Base-by-base conservation (phyloP, 306 rosid species). In the Acacia crassicarpa region DNA sequence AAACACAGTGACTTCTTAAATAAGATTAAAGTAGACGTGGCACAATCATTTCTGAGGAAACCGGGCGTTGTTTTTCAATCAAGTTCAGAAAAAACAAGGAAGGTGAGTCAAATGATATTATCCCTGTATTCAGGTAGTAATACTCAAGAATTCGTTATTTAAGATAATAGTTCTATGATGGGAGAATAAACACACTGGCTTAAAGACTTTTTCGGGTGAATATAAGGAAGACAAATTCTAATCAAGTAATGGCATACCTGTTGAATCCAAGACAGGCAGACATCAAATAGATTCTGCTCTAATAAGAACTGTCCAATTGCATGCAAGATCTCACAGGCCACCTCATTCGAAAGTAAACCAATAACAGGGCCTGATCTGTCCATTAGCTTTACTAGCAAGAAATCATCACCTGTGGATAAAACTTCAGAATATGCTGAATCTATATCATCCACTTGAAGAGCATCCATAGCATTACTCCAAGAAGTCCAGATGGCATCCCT, bases 401-500 rank as follows among this genome's bases (percentile, higher is more conserved):
- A 74, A 85, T 92, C 97, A 76, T 95, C 99, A 40, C 90, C 97
- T 1, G 93, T 86, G 71, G 93, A 88, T 67, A 93, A 86, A 22
- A 95, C 96, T 82, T 95, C 99, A 27, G 94, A 90, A 78, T 84
- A 95, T 59, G 98, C 97, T 6, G 91, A 81, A 86, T 95, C 99
- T 88, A 86, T 20, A 59, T 95, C 98, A 76, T 97, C 96, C 76
- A 69, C 94, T 79, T 90, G 98, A 86, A 95, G 89, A 81, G 99
- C 99, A 78, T 92, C 92, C 91, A 92, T 91, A 78, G 99, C 99
- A 78, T 93, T 95, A 72, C 78, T 91, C 99, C 98, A 93, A 41
- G 91, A 87, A 83, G 90, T 89, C 99, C 99, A 93, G 65, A 93
- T 90, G 59, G 97, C 91, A 86, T 95, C 97, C 87, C 91, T 87